A percentile compares a stretch with the other conserved stretches of the same genome.
These are phyloP conservation scores for Mycena vitilis DNA, from an alignment of 768 basidiomycete genomes.

Conservation along the genomic window DNA sequence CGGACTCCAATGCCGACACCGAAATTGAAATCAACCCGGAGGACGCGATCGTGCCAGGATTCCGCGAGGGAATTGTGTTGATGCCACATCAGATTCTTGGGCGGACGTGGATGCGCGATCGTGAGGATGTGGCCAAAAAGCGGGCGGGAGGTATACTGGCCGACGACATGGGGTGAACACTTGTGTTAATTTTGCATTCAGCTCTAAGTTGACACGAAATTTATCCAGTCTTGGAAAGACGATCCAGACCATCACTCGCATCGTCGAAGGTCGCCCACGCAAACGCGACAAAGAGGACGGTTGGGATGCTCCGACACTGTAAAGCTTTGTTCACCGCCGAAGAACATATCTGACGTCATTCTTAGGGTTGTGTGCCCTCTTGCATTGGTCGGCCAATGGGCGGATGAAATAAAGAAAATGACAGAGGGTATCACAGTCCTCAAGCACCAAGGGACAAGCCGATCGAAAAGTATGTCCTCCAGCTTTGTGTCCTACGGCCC, in stretches of 20 bases:
- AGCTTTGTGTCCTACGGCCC: background rate
- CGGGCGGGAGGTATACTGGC: conserved; percentile 90
- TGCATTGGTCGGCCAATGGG: conserved; percentile 92
- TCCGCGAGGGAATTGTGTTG: conserved; percentile 74
- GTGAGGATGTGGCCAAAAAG: conserved; percentile 77
- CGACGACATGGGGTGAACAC: conserved; percentile 85
- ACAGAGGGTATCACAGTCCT: conserved; percentile 73
- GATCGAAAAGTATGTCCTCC: conserved; percentile 71
- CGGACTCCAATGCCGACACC: conserved; percentile 69
- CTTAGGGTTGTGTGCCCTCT: conserved; percentile 88
- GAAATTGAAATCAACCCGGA: conserved; percentile 69
- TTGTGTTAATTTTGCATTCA: background rate
- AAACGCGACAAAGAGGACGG: conserved; percentile 79
- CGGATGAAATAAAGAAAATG: conserved; percentile 82
- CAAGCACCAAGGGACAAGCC: conserved; percentile 84
- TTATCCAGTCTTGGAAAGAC: conserved; percentile 82
- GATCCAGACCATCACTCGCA: conserved; percentile 88
- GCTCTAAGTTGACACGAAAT: conserved; percentile 18
- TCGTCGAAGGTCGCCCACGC: conserved; percentile 82
- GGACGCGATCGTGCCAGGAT: conserved; percentile 81
- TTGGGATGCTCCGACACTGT: conserved; percentile 80
- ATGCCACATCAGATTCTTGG: conserved; percentile 92
- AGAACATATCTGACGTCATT: conserved; percentile 14
- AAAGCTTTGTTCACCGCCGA: conserved; percentile 39
- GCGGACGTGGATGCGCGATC: conserved; percentile 86